Percentiles rank a stretch among this genome's conserved stretches.
Conservation (phyloP, 805 yeast genomes). For the Maudiozyma barnettii region DNA sequence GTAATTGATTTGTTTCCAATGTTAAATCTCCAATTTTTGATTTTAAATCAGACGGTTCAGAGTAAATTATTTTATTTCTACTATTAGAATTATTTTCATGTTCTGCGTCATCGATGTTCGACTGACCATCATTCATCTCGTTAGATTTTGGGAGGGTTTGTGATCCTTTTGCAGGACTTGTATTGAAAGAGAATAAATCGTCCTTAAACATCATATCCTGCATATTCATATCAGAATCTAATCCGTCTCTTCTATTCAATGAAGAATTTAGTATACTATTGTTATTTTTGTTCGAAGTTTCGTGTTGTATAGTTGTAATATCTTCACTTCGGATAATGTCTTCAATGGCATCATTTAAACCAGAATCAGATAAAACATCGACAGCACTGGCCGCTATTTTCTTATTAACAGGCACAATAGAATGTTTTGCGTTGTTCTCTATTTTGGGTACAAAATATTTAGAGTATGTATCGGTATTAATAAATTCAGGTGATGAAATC, state of each 20-base stretch:
- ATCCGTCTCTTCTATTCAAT: not conserved
- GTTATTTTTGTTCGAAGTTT: constrained; percentile 10
- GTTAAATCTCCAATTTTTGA: constrained; percentile 57
- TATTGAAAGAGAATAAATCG: not conserved
- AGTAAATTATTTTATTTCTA: not conserved
- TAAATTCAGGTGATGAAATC: constrained; percentile 36
- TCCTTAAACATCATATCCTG: not conserved
- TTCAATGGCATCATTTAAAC: constrained; percentile 28
- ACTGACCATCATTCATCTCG: no score
- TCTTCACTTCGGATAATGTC: constrained; percentile 19
- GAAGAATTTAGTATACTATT: not conserved
- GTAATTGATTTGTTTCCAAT: constrained; percentile 46
- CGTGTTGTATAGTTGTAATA: constrained; percentile 1
- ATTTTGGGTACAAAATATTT: constrained; percentile 10
- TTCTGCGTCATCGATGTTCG: not conserved
- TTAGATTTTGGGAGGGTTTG: not conserved
- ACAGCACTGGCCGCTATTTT: constrained; percentile 4
- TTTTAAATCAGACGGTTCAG: constrained; percentile 31
- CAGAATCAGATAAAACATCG: constrained; percentile 17
- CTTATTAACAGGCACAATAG: constrained; percentile 12
- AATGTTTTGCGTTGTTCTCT: not conserved
- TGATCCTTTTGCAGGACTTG: not conserved
- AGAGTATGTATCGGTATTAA: constrained; percentile 20
- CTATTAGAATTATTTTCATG: not conserved
- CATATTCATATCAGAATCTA: not conserved